Evolutionary conservation across 176 grass and related monocot genomes (phyloP), one percentile per base, ranked within the genome.

Genomic region (Ensete ventricosum): DNA sequence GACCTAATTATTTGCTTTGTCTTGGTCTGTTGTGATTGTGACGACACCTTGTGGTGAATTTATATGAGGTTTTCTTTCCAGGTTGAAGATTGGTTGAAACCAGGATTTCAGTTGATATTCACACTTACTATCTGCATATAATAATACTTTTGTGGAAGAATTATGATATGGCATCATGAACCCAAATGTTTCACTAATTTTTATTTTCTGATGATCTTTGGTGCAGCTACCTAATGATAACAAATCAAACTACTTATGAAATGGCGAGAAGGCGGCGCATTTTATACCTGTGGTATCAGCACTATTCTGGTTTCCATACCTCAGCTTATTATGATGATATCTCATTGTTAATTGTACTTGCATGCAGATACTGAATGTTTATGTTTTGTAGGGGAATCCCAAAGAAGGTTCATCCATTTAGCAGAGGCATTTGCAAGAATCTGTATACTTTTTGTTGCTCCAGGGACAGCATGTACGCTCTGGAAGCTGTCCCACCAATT

Each of bases 171-270:
- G 34, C 34, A 43, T 43, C 34, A 43, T 43, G 5, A 43, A 43
- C 34, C 34, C 34, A 43, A 43, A 43, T 43, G 34, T 43, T 24
- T 25, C 14, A 70, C 9, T n/a, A 70, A 70, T 50, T 55, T 77
- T 1, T 52, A 0, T 54, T 11, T 72, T 50, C 27, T 59, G 22
- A 59, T 43, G 24, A 43, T 23, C 22, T 57, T 23, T 53, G 1
- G 43, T 81, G 22, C 86, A 99, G 96, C 54, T 95, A 99, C 74
- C 88, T 99, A 76, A 86, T 82, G 67, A 76, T 95, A 78, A 94
- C 91, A 89, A 99, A 99, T 79, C 96, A 99, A 84, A 99, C 96
- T 55, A 99, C 96, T 17, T 99, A 91, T 1, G 96, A 99, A 81
- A 83, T 91, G 74, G 96, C 85, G 6, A 87, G 91, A 78, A 95